Evolutionary conservation across 1,284 basidiomycete species (phyloP), one percentile per base, ranked within the genome.

Genomic region (Ganoderma multipileum): DNA sequence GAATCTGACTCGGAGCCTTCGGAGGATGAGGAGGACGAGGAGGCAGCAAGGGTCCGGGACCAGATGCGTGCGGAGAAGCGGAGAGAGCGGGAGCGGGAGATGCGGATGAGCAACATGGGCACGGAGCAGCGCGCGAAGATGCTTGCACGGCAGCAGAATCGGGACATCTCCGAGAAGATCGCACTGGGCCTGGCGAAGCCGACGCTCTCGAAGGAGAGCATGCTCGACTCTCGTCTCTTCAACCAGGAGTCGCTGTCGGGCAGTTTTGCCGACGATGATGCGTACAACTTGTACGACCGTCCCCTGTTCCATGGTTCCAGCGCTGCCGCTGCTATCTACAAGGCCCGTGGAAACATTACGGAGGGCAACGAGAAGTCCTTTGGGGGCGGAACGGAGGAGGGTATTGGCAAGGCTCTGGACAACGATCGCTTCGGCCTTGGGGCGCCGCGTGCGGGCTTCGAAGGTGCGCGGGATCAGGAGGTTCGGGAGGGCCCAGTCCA

Each of bases 51-150:
- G 77, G 87, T 98, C 76, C 90, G 98, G 63, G 97, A 99, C 79
- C 83, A 92, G 73, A 96, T 99, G 87, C 89, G 97, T 65, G 85
- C 88, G 65, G 96, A 99, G 85, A 96, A 98, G 84, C 87, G 95
- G 76, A 88, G 92, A 68, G 96, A 99, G 79, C 90, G 97, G 42
- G 97, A 99, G 83, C 91, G 97, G 64, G 97, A 99, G 82, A 90
- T 99, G 91, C 89, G 98, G 68, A 98, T 99, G 96, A 96, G 89
- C 81, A 99, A 99, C 78, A 99, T 99, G 98, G 98, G 98, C 44
- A 91, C 92, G 42, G 98, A 99, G 82, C 94, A 96, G 79, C 89
- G 98, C 7, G 96, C 98, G 30, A 98, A 98, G 84, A 91, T 95
- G 86, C 86, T 99, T 66, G 95, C 97, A 30, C 90, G 93, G 68